Evolutionary conservation across 1,284 basidiomycete genomes (phyloP).

Genomic region (Sporisorium sorghi): DNA sequence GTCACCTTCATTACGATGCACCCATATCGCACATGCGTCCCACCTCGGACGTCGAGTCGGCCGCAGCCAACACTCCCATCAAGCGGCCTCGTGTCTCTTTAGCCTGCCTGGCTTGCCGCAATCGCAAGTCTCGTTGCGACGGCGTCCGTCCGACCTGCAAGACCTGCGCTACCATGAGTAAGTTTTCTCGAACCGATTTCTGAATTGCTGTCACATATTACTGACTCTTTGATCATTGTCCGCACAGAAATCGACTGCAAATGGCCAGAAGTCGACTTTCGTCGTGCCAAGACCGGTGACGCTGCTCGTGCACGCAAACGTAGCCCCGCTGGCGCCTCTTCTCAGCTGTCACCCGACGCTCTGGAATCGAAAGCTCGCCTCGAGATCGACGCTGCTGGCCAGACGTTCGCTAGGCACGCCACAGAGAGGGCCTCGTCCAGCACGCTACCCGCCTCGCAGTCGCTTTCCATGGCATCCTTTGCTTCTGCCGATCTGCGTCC

Average conservation of each 20-base stretch:
- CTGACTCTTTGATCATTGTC: not conserved
- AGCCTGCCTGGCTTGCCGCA: constrained; percentile 49
- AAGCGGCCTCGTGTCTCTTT: constrained; percentile 54
- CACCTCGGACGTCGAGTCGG: constrained; percentile 13
- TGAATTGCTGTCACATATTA: too few species aligned
- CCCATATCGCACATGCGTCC: constrained; percentile 18
- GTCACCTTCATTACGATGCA: constrained; percentile 24
- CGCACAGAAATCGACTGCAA: constrained; percentile 48
- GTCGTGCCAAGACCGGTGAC: constrained; percentile 48
- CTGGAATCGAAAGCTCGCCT: constrained; percentile 12
- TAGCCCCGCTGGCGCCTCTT: constrained; percentile 22
- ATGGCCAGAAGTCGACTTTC: constrained; percentile 54
- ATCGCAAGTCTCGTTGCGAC: constrained; percentile 52
- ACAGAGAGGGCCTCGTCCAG: constrained; percentile 1
- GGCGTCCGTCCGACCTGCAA: constrained; percentile 52
- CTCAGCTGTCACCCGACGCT: constrained; percentile 30
- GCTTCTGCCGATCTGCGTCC: constrained; percentile 4
- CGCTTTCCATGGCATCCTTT: constrained; percentile 7
- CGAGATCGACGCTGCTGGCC: constrained; percentile 11
- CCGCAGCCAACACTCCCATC: constrained; percentile 24
- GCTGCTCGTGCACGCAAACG: constrained; percentile 32
- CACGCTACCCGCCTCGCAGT: constrained; percentile 25
- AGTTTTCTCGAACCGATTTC: constrained; percentile 6
- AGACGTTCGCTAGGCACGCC: constrained; percentile 2
- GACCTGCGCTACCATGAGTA: constrained; percentile 51